Base-by-base conservation (phyloP, 352 stramenopile genomes). In the Pythium coloratum region DNA sequence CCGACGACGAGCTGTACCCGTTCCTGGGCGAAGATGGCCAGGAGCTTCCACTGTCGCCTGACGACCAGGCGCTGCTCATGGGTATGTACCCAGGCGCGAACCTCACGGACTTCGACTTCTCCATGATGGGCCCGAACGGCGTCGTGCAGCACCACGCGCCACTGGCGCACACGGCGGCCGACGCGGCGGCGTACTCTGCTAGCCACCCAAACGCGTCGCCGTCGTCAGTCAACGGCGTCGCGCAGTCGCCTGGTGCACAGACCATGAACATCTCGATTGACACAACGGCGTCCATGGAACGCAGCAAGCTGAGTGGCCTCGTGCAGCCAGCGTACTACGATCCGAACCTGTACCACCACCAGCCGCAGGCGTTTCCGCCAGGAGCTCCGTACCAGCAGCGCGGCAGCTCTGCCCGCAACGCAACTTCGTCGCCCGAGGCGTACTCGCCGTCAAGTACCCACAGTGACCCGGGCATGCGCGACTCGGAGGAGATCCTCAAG, bases 401-500 rank as follows among this genome's bases (percentile, higher is more conserved):
- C 12, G 28, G 13, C 28, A 59, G 26, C 53, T 50, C 51, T n/a
- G 38, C 40, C 13, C 54, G 71, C 75, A 6, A 75, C 40, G 20
- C 59, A 3, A 40, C 9, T 20, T 14, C 55, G 28, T 66, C 65
- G 30, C 56, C 66, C 12, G 65, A 56, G 38, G 33, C 55, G 36
- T 75, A 62, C 36, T 90, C 81, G 46, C 81, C 81, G 6, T 70
- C 77, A 7, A 88, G 79, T 44, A 60, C 76, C 4, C 70, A 80
- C 30, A 84, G 78, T 32, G 75, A 83, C 54, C 42, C 47, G 13
- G 46, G 66, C 26, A 44, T 83, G 28, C 75, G 72, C 30, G 81
- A 91, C 72, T 88, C 81, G 58, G 83, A 94, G 60, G 84, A 91
- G 59, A 88, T 94, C 67, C 63, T 94, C n/a, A 89, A 88, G 26